A percentile compares a stretch with the other conserved stretches of the same genome.
These are phyloP conservation scores for Citrus inodora DNA, from an alignment of 345 rosid species.

Conservation along the genomic window DNA sequence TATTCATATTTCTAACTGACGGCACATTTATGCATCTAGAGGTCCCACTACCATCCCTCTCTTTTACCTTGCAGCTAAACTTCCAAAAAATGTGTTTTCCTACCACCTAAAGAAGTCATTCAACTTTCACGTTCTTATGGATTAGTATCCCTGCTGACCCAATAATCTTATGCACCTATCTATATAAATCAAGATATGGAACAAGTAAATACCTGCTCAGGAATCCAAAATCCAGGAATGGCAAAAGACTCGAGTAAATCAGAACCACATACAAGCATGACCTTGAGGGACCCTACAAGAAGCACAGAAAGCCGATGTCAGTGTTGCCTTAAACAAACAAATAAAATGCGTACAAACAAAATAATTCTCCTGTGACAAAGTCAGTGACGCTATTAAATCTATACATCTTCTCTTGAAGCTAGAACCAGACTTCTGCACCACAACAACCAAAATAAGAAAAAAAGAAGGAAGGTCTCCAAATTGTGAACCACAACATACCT, in stretches of 20 bases:
- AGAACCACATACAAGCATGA: slow-evolving; percentile 93
- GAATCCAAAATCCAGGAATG: slow-evolving; percentile 82
- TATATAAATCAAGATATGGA: neutral
- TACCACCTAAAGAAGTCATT: neutral
- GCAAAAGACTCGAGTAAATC: slow-evolving; percentile 78
- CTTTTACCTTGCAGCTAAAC: no score
- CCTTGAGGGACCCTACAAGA: slow-evolving; percentile 55
- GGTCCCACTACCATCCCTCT: neutral
- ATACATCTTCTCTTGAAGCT: neutral
- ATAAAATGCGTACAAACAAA: neutral
- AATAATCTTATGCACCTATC: neutral
- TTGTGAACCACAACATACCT: neutral
- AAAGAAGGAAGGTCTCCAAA: neutral
- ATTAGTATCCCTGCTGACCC: neutral
- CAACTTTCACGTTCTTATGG: neutral
- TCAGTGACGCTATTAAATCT: neutral
- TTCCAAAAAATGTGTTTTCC: no score
- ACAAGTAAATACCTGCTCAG: slow-evolving; percentile 59
- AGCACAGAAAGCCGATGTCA: slow-evolving; percentile 1
- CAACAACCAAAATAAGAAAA: neutral
- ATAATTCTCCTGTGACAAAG: neutral
- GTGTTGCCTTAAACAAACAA: neutral
- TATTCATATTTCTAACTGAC: neutral
- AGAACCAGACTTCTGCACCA: neutral
- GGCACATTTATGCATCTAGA: neutral